These are phyloP conservation scores for Paecilomyces dactylethromorphus DNA, from an alignment of 2,329 filamentous ascomycete species.

Conservation along the genomic window DNA sequence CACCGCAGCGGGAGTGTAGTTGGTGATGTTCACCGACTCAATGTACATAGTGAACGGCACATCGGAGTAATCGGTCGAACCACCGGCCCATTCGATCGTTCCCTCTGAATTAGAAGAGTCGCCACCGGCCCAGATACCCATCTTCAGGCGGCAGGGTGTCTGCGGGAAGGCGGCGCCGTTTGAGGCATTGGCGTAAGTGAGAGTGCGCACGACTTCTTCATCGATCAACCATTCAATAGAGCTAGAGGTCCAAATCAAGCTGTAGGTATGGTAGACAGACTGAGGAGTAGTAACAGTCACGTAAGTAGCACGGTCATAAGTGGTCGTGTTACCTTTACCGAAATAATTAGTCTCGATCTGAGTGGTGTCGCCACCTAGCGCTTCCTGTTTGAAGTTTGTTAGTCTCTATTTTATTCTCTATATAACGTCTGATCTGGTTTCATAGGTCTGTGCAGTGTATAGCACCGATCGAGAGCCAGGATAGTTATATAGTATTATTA, in stretches of 20 bases:
- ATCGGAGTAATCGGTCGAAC: conserved; percentile 57
- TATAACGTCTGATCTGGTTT: conserved; percentile 61
- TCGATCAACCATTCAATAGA: conserved; percentile 61
- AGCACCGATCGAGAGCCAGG: no score
- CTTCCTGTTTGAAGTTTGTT: conserved; percentile 21
- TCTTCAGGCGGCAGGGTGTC: conserved; percentile 65
- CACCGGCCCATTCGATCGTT: conserved; percentile 65
- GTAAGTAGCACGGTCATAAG: conserved; percentile 79
- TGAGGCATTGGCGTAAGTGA: conserved; percentile 54
- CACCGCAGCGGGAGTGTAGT: conserved; percentile 54
- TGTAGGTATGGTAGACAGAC: conserved; percentile 39
- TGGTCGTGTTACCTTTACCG: conserved; percentile 73
- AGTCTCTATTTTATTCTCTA: conserved; percentile 3
- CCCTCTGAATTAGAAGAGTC: conserved; percentile 31
- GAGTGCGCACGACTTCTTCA: conserved; percentile 53
- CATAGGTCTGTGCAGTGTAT: conserved; percentile 40
- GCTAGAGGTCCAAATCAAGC: conserved; percentile 60
- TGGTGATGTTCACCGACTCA: conserved; percentile 51
- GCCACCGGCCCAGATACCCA: conserved; percentile 66
- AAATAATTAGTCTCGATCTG: conserved; percentile 84
- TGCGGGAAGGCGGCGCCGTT: conserved; percentile 59
- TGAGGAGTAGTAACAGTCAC: conserved; percentile 58
- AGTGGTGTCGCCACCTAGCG: conserved; percentile 27
- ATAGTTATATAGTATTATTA: no score
- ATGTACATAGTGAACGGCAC: conserved; percentile 71